Percentiles rank a stretch among this genome's conserved stretches.
Evolutionary conservation across 164 flowering plant genomes (phyloP).

Genomic region (Dillenia turbinata): DNA sequence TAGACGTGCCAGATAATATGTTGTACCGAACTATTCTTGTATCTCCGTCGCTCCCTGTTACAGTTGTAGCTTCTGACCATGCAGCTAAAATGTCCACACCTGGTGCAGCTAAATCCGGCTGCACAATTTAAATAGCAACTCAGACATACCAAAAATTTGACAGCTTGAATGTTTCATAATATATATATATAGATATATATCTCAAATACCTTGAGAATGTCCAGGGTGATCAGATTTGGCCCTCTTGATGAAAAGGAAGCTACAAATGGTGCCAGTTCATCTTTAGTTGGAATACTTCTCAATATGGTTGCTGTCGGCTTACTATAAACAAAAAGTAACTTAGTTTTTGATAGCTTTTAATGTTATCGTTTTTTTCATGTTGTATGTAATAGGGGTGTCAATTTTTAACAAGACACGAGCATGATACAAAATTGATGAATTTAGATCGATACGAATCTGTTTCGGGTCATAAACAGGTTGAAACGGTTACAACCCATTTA

Average conservation of each 20-base stretch:
- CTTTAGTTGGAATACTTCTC: conserved; percentile 14
- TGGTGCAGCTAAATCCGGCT: conserved; percentile 54
- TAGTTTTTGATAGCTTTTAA: no score
- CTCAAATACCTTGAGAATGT: conserved; percentile 38
- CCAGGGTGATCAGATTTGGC: conserved; percentile 33
- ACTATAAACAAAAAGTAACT: background rate
- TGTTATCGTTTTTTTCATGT: no score
- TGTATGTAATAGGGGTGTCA: no score
- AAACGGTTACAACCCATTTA: no score
- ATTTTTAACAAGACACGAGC: no score
- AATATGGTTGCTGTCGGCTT: conserved; percentile 11
- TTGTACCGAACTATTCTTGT: conserved; percentile 25
- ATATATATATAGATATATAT: background rate
- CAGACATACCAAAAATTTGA: background rate
- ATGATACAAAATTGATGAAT: no score
- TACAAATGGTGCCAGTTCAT: conserved; percentile 31
- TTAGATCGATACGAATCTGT: no score
- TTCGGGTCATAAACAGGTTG: no score
- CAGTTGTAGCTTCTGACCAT: conserved; percentile 27
- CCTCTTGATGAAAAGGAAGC: conserved; percentile 47
- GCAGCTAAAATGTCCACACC: conserved; percentile 51
- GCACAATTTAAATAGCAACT: background rate
- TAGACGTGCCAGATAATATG: conserved; percentile 52
- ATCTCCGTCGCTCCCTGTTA: conserved; percentile 20
- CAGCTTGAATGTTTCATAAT: background rate